These are phyloP conservation scores for Sporothrix pseudoabietina DNA, from an alignment of 2,329 filamentous ascomycete genomes.

Conservation along the genomic window DNA sequence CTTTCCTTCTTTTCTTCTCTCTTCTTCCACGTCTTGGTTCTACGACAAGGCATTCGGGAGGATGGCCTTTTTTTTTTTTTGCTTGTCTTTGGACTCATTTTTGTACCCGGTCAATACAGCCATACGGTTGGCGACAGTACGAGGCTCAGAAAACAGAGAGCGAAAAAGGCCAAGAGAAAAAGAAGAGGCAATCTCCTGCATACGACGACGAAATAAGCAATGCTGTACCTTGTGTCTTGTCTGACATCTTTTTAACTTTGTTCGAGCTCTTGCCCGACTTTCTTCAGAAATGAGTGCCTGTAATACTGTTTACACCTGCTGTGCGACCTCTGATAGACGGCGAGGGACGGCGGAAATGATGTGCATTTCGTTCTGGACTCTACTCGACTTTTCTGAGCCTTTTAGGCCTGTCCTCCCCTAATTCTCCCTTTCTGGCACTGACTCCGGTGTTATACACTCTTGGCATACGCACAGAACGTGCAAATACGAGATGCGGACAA, in stretches of 20 bases:
- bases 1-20: neutral
- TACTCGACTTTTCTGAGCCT: neutral
- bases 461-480: neutral
- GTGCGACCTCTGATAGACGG: neutral
- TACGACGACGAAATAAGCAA: conserved; percentile 8
- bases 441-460: neutral
- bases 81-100: neutral
- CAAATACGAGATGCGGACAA: conserved; percentile 1
- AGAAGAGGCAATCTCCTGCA: neutral
- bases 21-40: neutral
- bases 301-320: neutral
- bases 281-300: neutral
- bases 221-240: neutral
- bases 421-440: neutral
- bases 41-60: neutral
- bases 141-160: conserved; percentile 7
- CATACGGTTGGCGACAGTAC: conserved; percentile 26
- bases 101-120: neutral
- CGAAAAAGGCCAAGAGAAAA: neutral
- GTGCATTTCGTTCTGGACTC: conserved; percentile 7
- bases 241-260: neutral
- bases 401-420: neutral
- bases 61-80: neutral
- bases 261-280: neutral
- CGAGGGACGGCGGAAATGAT: neutral